A percentile compares a stretch with the other conserved stretches of the same genome.
Conservation (phyloP, 305 asterid genomes). For the Andrographis paniculata region DNA sequence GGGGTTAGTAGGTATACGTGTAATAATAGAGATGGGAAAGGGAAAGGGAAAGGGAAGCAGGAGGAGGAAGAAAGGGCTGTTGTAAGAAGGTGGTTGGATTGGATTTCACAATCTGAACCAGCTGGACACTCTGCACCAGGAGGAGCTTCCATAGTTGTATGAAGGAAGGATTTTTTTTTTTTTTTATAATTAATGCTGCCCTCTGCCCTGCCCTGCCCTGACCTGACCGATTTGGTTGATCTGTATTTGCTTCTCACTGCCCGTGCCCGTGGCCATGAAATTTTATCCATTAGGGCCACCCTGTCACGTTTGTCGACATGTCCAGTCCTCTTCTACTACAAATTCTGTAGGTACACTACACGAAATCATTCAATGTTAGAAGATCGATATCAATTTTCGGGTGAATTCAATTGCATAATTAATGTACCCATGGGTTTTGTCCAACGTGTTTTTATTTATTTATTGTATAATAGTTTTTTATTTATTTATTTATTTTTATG, state of each 20-base stretch:
- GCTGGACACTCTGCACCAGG: conserved; percentile 25
- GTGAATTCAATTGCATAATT: too few relatives aligned
- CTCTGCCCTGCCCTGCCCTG: not conserved
- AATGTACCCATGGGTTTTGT: too few relatives aligned
- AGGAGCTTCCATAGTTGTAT: conserved; percentile 24
- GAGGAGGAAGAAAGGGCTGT: conserved; percentile 39
- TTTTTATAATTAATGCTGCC: not conserved
- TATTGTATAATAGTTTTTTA: too few relatives aligned
- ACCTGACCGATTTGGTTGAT: too few relatives aligned
- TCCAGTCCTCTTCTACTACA: too few relatives aligned
- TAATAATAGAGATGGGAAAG: conserved; percentile 32
- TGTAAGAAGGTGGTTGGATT: conserved; percentile 70
- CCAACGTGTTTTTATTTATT: too few relatives aligned
- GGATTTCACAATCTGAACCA: conserved; percentile 71
- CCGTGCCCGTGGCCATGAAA: too few relatives aligned
- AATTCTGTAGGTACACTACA: too few relatives aligned
- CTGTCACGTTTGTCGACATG: conserved; percentile 2
- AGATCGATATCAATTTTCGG: too few relatives aligned
- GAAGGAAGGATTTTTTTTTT: conserved; percentile 3
- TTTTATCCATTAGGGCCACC: not conserved
- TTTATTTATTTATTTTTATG: too few relatives aligned
- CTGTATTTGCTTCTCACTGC: too few relatives aligned
- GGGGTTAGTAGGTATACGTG: conserved; percentile 63
- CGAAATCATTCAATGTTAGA: too few relatives aligned
- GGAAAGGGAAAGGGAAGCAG: conserved; percentile 23